These are phyloP conservation scores for Adansonia madagascariensis DNA, from an alignment of 441 rosid species.

Conservation along the genomic window DNA sequence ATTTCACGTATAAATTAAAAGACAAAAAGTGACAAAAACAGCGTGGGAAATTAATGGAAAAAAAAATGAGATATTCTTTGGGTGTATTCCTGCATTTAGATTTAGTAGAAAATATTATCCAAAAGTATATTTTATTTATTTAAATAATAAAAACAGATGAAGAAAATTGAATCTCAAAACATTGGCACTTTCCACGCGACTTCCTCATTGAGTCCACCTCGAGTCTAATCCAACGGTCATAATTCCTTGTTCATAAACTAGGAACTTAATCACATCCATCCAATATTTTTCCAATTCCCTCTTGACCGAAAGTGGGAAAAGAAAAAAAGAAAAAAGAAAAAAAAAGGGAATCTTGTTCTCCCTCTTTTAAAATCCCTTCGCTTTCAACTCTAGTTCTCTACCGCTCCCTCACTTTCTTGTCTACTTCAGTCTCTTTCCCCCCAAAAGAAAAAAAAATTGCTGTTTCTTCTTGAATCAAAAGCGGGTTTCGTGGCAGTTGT, in stretches of 20 bases:
- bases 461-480: not conserved
- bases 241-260: not conserved
- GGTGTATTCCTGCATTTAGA: too few species aligned
- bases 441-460: not conserved
- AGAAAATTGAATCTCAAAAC: not conserved
- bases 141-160: not conserved
- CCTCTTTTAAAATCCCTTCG: not conserved
- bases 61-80: too few species aligned
- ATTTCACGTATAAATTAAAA: too few species aligned
- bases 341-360: not conserved
- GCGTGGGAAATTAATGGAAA: too few species aligned
- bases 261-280: constrained; percentile 34
- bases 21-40: too few species aligned
- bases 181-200: not conserved
- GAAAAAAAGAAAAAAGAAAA: too few species aligned
- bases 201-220: not conserved
- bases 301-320: not conserved
- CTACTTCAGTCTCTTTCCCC: not conserved
- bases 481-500: constrained; percentile 21
- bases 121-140: too few species aligned
- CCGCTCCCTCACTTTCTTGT: not conserved
- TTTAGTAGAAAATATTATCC: too few species aligned
- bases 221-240: constrained; percentile 34
- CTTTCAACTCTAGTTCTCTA: not conserved
- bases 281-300: constrained; percentile 8